Conservation (phyloP, 2,329 filamentous ascomycete genomes). For the Stachybotrys chartarum region DNA sequence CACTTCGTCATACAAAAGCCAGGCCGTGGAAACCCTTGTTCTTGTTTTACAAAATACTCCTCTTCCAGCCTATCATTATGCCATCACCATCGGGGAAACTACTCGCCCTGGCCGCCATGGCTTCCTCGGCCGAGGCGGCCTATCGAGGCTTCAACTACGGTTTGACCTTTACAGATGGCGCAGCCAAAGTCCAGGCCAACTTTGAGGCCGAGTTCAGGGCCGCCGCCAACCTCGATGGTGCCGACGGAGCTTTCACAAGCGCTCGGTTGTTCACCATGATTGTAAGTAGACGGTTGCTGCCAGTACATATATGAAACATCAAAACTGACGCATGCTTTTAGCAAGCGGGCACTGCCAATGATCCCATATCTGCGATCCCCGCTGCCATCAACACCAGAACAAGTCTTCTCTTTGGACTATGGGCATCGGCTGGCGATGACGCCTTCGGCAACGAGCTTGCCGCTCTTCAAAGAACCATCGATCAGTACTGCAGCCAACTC, state of each 20-base stretch:
- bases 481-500: slow-evolving; percentile 60
- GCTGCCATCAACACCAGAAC: slow-evolving; percentile 79
- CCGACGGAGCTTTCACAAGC: slow-evolving; percentile 55
- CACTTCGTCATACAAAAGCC: no score
- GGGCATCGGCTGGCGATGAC: slow-evolving; percentile 63
- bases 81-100: slow-evolving; percentile 20
- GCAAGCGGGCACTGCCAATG: slow-evolving; percentile 59
- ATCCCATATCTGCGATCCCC: slow-evolving; percentile 65
- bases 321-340: slow-evolving; percentile 18
- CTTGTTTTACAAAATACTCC: neutral
- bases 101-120: slow-evolving; percentile 24
- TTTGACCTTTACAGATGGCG: slow-evolving; percentile 51
- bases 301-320: neutral
- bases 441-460: slow-evolving; percentile 65
- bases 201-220: slow-evolving; percentile 65
- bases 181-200: slow-evolving; percentile 52
- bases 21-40: no score
- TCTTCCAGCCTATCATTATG: slow-evolving; percentile 13
- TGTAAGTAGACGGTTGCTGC: slow-evolving; percentile 22
- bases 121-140: slow-evolving; percentile 27
- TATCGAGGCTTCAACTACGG: slow-evolving; percentile 71
- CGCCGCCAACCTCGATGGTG: slow-evolving; percentile 56
- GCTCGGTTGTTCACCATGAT: slow-evolving; percentile 72
- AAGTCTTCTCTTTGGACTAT: slow-evolving; percentile 72
- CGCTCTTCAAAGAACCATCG: slow-evolving; percentile 63